Evolutionary conservation across 2,329 filamentous ascomycete genomes (phyloP).

Genomic region (Apiospora arundinis): DNA sequence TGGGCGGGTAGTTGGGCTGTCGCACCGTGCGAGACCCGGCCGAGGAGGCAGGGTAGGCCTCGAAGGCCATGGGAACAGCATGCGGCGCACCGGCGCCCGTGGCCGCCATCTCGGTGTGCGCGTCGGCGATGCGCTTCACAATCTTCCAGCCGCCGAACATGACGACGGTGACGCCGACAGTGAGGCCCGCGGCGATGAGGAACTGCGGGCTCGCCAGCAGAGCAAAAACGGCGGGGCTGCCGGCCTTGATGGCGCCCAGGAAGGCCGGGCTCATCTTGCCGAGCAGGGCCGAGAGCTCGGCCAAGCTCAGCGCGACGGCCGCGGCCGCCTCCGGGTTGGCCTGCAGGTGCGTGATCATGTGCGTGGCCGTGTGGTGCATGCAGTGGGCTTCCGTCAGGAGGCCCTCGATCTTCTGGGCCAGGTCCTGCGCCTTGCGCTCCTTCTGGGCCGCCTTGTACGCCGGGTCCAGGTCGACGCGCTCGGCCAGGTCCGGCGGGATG

Average conservation of each 20-base stretch:
- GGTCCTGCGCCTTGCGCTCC: conserved; percentile 53
- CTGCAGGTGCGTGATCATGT: conserved; percentile 79
- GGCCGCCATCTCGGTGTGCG: conserved; percentile 32
- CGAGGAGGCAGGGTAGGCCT: conserved; percentile 30
- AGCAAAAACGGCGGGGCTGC: conserved; percentile 84
- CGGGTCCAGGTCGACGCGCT: conserved; percentile 45
- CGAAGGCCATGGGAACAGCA: conserved; percentile 39
- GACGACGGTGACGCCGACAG: conserved; percentile 91
- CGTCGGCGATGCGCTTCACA: conserved; percentile 78
- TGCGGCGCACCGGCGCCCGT: conserved; percentile 25
- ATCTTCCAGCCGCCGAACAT: conserved; percentile 98
- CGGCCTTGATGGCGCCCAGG: conserved; percentile 75
- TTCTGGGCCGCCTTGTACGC: conserved; percentile 64
- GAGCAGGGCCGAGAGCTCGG: conserved; percentile 84
- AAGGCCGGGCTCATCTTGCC: conserved; percentile 86
- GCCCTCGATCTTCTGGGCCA: conserved; percentile 77
- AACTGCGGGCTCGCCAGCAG: conserved; percentile 92
- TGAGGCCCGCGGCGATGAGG: conserved; percentile 87
- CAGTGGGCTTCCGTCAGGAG: conserved; percentile 89
- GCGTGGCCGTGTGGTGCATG: conserved; percentile 80
- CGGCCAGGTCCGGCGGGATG: conserved; percentile 70
- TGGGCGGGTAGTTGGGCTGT: conserved; percentile 14
- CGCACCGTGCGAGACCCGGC: conserved; percentile 29
- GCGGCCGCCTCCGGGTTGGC: conserved; percentile 86
- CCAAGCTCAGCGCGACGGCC: conserved; percentile 89